Evolutionary conservation across 306 rosid species (phyloP).

Genomic region (Albizia julibrissin): DNA sequence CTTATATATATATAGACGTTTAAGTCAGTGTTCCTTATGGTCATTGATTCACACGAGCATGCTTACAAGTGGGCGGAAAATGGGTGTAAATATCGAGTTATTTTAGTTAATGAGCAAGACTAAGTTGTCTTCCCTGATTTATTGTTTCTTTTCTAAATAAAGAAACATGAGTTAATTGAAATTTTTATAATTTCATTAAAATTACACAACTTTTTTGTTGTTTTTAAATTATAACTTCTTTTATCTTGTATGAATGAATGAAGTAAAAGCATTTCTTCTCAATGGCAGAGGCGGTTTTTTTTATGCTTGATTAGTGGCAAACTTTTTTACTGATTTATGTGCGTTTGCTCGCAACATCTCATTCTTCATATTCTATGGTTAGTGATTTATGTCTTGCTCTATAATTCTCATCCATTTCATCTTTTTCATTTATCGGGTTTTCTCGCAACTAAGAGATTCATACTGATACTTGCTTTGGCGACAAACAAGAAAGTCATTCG

Average conservation of each 20-base stretch:
- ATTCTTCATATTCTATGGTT: constrained; percentile 8
- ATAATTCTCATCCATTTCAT: not conserved
- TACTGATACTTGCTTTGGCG: not conserved
- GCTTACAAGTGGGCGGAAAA: not conserved
- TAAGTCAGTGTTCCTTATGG: not conserved
- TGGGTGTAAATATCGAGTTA: not conserved
- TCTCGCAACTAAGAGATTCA: constrained; percentile 10
- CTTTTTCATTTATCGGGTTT: not conserved
- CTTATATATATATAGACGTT: not conserved
- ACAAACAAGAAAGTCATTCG: not conserved
- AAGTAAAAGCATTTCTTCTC: not conserved
- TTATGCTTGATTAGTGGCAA: constrained; percentile 1
- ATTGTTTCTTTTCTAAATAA: not conserved
- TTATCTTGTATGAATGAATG: not conserved
- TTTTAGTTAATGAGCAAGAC: not conserved
- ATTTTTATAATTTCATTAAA: not conserved
- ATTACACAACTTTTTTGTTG: not conserved
- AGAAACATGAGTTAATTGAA: not conserved
- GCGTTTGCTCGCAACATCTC: not conserved
- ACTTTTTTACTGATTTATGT: not conserved
- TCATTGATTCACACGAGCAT: not conserved
- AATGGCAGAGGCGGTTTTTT: not conserved
- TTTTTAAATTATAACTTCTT: not conserved
- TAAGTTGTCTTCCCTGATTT: not conserved
- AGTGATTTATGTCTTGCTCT: not conserved